Evolutionary conservation across 805 yeast species (phyloP), one percentile per base, ranked within the genome.

Genomic region (Cephaloascus fragrans): DNA sequence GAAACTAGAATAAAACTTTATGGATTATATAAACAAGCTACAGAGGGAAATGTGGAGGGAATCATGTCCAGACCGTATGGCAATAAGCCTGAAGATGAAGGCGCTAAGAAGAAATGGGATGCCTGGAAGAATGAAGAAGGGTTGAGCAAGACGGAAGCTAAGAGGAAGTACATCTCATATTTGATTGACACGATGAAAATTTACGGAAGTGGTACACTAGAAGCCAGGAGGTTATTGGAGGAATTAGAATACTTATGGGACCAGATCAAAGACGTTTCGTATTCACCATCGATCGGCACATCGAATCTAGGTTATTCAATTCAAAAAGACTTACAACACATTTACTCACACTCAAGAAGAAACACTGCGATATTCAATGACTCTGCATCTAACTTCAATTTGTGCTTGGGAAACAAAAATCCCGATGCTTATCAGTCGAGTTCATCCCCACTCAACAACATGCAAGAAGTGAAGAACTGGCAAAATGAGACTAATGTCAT

Each of bases 1-100:
- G 81, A 78, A 39, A 73, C 67, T 43, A 57, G 95, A 26, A 76
- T 81, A 41, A 69, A 69, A 45, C 66, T 86, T 3, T 86, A 86
- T 55, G 95, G 95, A 0, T 67, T 86, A 37, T 86, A 85, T 60
- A 87, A 86, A 50, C 96, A 86, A 53, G 89, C 95, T 2, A 86
- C 94, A 4, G 90, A 84, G 57, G 96, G 96, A 5, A 77, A 86
- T 54, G 87, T 83, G 6, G 73, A 71, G 36, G 80, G 80, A 2
- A 66, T 81, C 33, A 71, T 83, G 76, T 70, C 72, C 2, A 61
- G 87, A 36, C 90, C 90, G 0, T 56, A 58, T 1, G 89, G 88
- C 3, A 57, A 55, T 33, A 57, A 73, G 1, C 64, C 73, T 6
- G 86, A 79, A 46, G 85, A 77, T 49, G 80, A 72, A 45, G 80